Percentiles rank a stretch among this genome's conserved stretches.
Conservation (phyloP, 2,329 filamentous ascomycete genomes). For the Leptographium radiaticola region DNA sequence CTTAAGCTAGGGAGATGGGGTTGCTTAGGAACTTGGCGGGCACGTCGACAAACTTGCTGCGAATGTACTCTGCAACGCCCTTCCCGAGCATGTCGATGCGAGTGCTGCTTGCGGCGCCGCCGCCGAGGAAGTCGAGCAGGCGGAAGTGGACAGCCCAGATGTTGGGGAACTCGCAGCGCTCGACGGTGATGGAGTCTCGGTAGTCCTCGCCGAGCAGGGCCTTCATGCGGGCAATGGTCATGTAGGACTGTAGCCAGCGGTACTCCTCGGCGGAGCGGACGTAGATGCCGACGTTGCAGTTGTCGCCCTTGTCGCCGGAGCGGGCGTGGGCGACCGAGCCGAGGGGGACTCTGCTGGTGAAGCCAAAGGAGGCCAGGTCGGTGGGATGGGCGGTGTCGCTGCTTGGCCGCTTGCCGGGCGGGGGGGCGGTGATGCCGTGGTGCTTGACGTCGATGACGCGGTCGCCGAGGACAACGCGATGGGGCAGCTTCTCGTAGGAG, state of each 20-base stretch:
- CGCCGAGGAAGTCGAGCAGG: slow-evolving; percentile 29
- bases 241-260: slow-evolving; percentile 6
- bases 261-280: slow-evolving; percentile 18
- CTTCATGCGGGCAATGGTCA: slow-evolving; percentile 23
- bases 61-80: slow-evolving; percentile 36
- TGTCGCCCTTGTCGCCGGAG: slow-evolving; percentile 21
- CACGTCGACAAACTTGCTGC: slow-evolving; percentile 17
- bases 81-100: slow-evolving; percentile 37
- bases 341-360: slow-evolving; percentile 13
- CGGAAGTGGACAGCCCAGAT: slow-evolving; percentile 18
- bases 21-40: slow-evolving; percentile 11
- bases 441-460: slow-evolving; percentile 5
- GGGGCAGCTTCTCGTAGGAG: slow-evolving; percentile 12
- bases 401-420: background rate
- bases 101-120: slow-evolving; percentile 32
- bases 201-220: slow-evolving; percentile 30
- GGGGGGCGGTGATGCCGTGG: slow-evolving; percentile 7
- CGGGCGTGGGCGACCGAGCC: slow-evolving; percentile 20
- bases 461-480: slow-evolving; percentile 9
- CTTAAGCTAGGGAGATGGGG: background rate
- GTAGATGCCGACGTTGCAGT: slow-evolving; percentile 21
- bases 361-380: slow-evolving; percentile 6
- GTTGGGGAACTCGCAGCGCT: slow-evolving; percentile 30
- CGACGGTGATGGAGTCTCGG: slow-evolving; percentile 23
- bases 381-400: slow-evolving; percentile 5